Evolutionary conservation across 192 early-diverging fungal species (phyloP).

Genomic region (Backusella circina): DNA sequence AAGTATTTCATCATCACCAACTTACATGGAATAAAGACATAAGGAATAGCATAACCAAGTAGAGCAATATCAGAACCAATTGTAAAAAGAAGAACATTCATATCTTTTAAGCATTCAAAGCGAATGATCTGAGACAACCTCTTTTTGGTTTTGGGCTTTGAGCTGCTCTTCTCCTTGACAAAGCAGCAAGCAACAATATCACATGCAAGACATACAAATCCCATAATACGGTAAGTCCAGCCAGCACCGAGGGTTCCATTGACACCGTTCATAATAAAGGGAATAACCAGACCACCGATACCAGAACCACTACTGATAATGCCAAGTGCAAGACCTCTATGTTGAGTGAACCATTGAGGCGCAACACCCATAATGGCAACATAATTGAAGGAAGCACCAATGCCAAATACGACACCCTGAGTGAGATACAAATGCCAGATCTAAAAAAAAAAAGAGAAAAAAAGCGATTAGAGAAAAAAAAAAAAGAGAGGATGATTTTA

Average conservation of each 20-base stretch:
- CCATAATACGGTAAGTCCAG: slow-evolving; percentile 40
- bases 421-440: slow-evolving; percentile 59
- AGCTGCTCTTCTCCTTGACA: slow-evolving; percentile 8
- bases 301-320: slow-evolving; percentile 60
- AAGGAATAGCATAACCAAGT: slow-evolving; percentile 23
- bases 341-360: slow-evolving; percentile 53
- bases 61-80: slow-evolving; percentile 10
- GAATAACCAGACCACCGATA: slow-evolving; percentile 64
- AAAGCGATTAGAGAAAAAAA: no score
- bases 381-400: slow-evolving; percentile 34
- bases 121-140: slow-evolving; percentile 18
- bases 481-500: no score
- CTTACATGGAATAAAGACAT: slow-evolving; percentile 25
- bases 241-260: slow-evolving; percentile 48
- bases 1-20: no score
- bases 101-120: slow-evolving; percentile 15
- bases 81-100: slow-evolving; percentile 16
- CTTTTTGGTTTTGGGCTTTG: neutral
- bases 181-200: neutral
- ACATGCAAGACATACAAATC: slow-evolving; percentile 13
- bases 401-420: slow-evolving; percentile 54
- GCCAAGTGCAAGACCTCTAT: slow-evolving; percentile 52
- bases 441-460: neutral
- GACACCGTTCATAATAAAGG: slow-evolving; percentile 52
- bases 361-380: slow-evolving; percentile 27